Evolutionary conservation across 805 yeast species (phyloP), one percentile per base, ranked within the genome.

Genomic region (Teunomyces barrocoloradensis): DNA sequence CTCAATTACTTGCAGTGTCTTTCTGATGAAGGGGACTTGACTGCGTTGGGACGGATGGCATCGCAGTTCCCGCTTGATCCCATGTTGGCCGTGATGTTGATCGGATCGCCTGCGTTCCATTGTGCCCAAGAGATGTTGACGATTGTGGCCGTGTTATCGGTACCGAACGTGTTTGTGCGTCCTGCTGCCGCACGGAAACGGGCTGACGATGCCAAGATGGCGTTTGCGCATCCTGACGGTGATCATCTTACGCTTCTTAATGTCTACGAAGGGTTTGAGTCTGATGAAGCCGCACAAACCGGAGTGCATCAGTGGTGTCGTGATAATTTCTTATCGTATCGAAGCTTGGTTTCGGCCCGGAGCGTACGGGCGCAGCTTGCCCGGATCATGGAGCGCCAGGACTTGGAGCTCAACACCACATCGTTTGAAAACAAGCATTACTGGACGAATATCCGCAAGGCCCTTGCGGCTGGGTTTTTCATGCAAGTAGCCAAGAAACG

Each of bases 401-500:
- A 87, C 58, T 69, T 92, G 48, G 88, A 84, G 48, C 68, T 94
- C 46, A 75, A 79, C 49, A 80, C 89, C 42, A 84, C 89, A 2
- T 86, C 80, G 23, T 61, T 52, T 45, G 84, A 82, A 58, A 74
- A 77, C 52, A 80, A 79, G 44, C 61, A 64, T 36, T 90, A 88
- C 69, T 85, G 84, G 66, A 83, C 79, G 56, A 86, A 89, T 58
- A 84, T 94, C 53, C 78, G 96, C 48, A 87, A 86, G 65, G 96
- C 98, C 0, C 69, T 94, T 49, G 78, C 89, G 3, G 80, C 89
- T n/a, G 99, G 99, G 1, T 91, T 90, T 66, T 94, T 94, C 74
- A 91, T 94, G 98, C 99, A 94, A 73, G 96, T 88, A 46, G 98
- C 97, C 29, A 94, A 91, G 72, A 89, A 88, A 74, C 82, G 81